phyloP scores from a whole-genome alignment of 371 early-diverging fungal genomes.

The Mortierella sp. region DNA sequence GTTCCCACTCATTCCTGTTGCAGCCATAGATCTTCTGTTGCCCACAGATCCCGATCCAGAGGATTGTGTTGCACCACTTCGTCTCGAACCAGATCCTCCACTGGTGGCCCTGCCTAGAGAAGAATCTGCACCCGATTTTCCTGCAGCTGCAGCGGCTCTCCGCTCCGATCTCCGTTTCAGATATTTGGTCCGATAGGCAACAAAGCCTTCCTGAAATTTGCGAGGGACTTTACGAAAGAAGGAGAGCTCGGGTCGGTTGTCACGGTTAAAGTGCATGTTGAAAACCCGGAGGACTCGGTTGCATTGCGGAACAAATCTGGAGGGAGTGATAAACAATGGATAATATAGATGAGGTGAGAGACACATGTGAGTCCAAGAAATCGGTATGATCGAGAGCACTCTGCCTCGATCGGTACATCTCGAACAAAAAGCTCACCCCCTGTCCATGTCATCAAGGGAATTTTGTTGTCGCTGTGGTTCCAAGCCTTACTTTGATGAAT shows the following conservation, averaged over 20 bases:
- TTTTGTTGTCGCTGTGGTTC: no score
- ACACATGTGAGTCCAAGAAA: neutral
- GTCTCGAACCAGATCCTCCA: no score
- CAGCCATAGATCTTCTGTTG: no score
- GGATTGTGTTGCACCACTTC: no score
- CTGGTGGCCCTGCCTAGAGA: no score
- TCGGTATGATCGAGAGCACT: neutral
- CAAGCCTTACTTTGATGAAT: conserved; percentile 68
- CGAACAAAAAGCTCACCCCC: no score
- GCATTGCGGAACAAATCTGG: conserved; percentile 76
- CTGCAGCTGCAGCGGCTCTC: conserved; percentile 50
- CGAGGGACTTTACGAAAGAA: conserved; percentile 70
- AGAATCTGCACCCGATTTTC: no score
- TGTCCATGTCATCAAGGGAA: no score
- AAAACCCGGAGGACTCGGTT: conserved; percentile 75
- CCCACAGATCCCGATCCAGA: no score
- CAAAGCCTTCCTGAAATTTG: conserved; percentile 73
- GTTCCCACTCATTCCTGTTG: no score
- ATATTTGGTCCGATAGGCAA: conserved; percentile 67
- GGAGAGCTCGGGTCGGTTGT: conserved; percentile 60
- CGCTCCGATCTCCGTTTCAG: conserved; percentile 62
- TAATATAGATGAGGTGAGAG: neutral
- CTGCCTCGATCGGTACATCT: no score
- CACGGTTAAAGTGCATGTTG: conserved; percentile 72
- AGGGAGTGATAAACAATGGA: neutral